Conservation (phyloP, 1,284 basidiomycete species). For the Hypsizygus ulmarius region DNA sequence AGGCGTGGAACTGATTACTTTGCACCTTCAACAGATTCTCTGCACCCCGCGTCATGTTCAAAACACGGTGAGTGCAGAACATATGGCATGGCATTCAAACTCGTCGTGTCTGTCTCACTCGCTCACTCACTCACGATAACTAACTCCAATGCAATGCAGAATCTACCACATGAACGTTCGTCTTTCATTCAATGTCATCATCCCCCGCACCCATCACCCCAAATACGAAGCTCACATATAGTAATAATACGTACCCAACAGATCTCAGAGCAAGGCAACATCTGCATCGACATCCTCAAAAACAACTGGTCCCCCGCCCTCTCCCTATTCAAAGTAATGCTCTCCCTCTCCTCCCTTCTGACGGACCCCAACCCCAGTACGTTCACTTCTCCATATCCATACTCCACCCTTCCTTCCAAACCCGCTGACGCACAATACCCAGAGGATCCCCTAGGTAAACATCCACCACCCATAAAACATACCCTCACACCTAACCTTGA, state of each 20-base stretch:
- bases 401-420: neutral
- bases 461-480: neutral
- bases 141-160: slow-evolving; percentile 35
- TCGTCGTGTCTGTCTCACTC: no score
- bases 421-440: slow-evolving; percentile 14
- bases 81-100: no score
- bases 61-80: slow-evolving; percentile 55
- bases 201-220: neutral
- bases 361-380: slow-evolving; percentile 88
- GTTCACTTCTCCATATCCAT: slow-evolving; percentile 27
- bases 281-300: slow-evolving; percentile 84
- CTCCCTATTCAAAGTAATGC: slow-evolving; percentile 88
- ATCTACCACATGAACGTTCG: slow-evolving; percentile 88
- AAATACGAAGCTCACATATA: neutral
- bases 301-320: slow-evolving; percentile 89
- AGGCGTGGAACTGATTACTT: slow-evolving; percentile 10
- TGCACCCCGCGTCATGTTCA: slow-evolving; percentile 76
- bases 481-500: neutral
- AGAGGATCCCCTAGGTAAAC: slow-evolving; percentile 73
- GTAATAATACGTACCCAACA: slow-evolving; percentile 20
- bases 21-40: slow-evolving; percentile 60
- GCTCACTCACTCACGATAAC: neutral
- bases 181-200: slow-evolving; percentile 1
- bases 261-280: slow-evolving; percentile 72
- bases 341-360: slow-evolving; percentile 82